Evolutionary conservation across 1,139 yeast species (phyloP).

Genomic region (Debaryomyces psychrophilus): DNA sequence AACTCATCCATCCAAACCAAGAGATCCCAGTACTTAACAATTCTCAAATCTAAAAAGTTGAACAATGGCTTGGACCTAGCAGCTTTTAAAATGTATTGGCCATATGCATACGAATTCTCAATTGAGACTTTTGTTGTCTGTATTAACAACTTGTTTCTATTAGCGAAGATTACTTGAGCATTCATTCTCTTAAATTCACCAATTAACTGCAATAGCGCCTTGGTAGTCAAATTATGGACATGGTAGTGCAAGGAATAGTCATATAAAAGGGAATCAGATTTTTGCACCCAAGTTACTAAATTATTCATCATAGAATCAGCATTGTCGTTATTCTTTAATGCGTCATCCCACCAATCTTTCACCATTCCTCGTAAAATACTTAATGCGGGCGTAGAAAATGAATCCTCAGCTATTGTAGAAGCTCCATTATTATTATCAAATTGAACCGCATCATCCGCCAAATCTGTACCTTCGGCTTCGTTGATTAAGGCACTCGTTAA

Average conservation of each 20-base stretch:
- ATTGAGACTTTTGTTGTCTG: conserved; percentile 78
- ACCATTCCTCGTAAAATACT: conserved; percentile 72
- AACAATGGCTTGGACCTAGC: conserved; percentile 82
- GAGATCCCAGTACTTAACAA: conserved; percentile 85
- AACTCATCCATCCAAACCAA: conserved; percentile 93
- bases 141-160: conserved; percentile 71
- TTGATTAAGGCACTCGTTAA: conserved; percentile 81
- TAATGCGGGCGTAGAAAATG: conserved; percentile 80
- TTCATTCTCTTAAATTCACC: conserved; percentile 83
- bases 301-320: conserved; percentile 88
- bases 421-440: conserved; percentile 48
- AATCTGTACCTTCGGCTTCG: conserved; percentile 88
- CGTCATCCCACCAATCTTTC: conserved; percentile 94
- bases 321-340: conserved; percentile 62
- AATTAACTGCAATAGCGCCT: conserved; percentile 77
- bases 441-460: conserved; percentile 57
- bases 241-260: conserved; percentile 84
- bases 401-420: conserved; percentile 67
- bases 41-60: conserved; percentile 74
- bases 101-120: conserved; percentile 89
- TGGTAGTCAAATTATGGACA: conserved; percentile 82
- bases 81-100: conserved; percentile 82
- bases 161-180: conserved; percentile 77
- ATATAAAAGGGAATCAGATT: conserved; percentile 70
- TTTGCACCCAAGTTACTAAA: conserved; percentile 86